phyloP scores from a whole-genome alignment of 495 filamentous ascomycete genomes.

The Penicillium paradoxum region DNA sequence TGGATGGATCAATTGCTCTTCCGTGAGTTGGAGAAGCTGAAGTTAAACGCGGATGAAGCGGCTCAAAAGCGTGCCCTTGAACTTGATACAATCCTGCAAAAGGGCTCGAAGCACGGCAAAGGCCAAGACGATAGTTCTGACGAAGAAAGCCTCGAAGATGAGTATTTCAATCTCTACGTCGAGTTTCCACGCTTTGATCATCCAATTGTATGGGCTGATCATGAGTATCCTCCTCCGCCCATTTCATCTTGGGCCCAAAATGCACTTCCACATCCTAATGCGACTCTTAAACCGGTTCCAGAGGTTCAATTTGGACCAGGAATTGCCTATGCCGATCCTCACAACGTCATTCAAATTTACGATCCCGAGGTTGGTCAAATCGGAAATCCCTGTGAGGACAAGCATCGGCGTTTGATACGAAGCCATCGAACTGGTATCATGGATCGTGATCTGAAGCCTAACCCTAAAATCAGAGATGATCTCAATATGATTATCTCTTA shows the following conservation, averaged over 20 bases:
- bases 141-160: conserved; percentile 44
- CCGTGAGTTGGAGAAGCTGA: conserved; percentile 73
- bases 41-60: conserved; percentile 50
- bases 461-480: conserved; percentile 93
- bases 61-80: conserved; percentile 34
- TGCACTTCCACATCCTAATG: conserved; percentile 56
- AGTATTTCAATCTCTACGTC: conserved; percentile 71
- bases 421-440: conserved; percentile 89
- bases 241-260: conserved; percentile 65
- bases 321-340: conserved; percentile 57
- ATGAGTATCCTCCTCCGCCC: conserved; percentile 82
- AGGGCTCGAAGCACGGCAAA: conserved; percentile 12
- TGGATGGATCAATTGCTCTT: conserved; percentile 96
- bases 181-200: conserved; percentile 96
- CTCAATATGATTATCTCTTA: conserved; percentile 88
- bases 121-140: conserved; percentile 30
- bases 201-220: conserved; percentile 89
- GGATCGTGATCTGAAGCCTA: conserved; percentile 90
- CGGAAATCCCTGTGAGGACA: conserved; percentile 93
- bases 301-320: conserved; percentile 81
- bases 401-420: conserved; percentile 85
- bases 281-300: conserved; percentile 68
- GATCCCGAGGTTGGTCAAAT: conserved; percentile 85
- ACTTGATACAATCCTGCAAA: conserved; percentile 25
- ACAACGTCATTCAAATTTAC: conserved; percentile 72